Evolutionary conservation across 1,139 yeast genomes (phyloP), one percentile per base, ranked within the genome.

Genomic region (Kodamaea alishanica): DNA sequence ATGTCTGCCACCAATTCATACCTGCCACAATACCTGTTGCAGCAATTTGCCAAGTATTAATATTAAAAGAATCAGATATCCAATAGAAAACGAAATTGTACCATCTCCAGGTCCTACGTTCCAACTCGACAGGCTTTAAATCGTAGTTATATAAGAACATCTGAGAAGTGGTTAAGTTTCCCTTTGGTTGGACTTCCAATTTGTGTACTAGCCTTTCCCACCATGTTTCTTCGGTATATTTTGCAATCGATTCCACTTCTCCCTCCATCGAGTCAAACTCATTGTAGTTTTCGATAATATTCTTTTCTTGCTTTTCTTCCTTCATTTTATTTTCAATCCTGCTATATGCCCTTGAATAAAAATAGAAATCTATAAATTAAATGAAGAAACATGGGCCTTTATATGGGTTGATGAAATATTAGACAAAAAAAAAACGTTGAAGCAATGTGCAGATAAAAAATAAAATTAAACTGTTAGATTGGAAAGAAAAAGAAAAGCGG

Each of bases 31-130:
- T 67, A 47, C 95, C 94, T 1, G 94, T 83, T 4, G 92, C 81
- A 6, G 95, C 95, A 53, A 88, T 86, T 65, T 85, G 90, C 90
- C 94, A 87, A 8, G 96, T 86, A 56, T 84, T 86, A 52, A 88
- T 81, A 59, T 87, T 87, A 65, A 88, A 84, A 23, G 94, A 79
- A 56, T 86, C 96, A 1, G 95, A 89, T 41, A 86, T 62, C 96
- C 96, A 87, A 52, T 85, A 85, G 45, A 77, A 81, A 7, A 82
- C 81, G 56, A 67, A 87, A 55, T 85, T 84, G 59, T 71, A 81
- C 94, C 95, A 85, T 25, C 77, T 67, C 96, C 96, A 87, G 23
- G 74, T 73, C 56, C 95, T 70, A 56, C 87, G 70, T 10, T 66
- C 74, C 22, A 64, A 71, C 51, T 83, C 87, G 2, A 87, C 90